Evolutionary conservation across 805 yeast species (phyloP), one percentile per base, ranked within the genome.

Genomic region (Candida tibetensis): DNA sequence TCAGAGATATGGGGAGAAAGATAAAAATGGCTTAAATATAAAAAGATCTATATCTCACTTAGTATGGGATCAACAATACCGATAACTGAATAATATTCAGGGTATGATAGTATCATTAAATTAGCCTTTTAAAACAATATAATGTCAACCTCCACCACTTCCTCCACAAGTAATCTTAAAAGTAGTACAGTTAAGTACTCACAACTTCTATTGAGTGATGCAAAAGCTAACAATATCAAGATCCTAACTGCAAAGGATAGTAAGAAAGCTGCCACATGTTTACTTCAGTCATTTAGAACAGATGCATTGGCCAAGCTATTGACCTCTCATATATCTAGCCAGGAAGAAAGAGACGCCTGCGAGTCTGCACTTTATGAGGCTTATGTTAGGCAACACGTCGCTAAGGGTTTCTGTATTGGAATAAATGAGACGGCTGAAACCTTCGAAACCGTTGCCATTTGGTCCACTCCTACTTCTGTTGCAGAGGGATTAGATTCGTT

Each of bases 381-480:
- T 2, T 77, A 76, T 52, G 62, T 74, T 29, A 61, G 60, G 32
- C 75, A 77, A 32, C 80, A 74, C 47, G 66, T 77, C 28, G 46
- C 63, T 38, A 68, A 71, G 32, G 82, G 82, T 1, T 34, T 76
- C 25, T 75, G 69, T 19, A 51, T 76, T 17, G 81, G 73, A 4
- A 60, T 76, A 25, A 72, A 73, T 40, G 81, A 78, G 39, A 59
- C 64, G 9, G 57, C 46, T 0, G 51, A 50, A 1, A 52, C 51
- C 3, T 77, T 72, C 52, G 81, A 77, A 58, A 71, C 81, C 5
- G 81, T 77, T 22, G 72, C 77, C 4, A 53, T 76, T 17, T 77
- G 81, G 80, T 61, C 76, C 9, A 60, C 60, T 19, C 81, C 82
- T 4, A 68, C 64, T 9, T 64, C 71, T 7, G 51, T 48, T 4